phyloP scores from a whole-genome alignment of 495 filamentous ascomycete species.

The Aspergillus kassunensis region DNA sequence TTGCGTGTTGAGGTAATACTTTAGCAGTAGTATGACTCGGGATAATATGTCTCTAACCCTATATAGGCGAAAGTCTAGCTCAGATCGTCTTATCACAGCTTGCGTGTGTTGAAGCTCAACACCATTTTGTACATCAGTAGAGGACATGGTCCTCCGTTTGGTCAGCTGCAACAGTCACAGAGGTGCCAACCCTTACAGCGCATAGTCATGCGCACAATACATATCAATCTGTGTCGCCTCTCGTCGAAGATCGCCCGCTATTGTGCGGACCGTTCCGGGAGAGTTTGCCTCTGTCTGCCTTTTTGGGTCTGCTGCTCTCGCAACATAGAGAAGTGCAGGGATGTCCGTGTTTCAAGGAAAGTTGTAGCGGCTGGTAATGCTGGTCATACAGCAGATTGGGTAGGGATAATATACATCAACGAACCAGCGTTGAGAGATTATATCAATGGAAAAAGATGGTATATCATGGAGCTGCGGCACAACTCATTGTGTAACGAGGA shows the following conservation, averaged over 20 bases:
- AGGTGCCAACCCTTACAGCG: neutral
- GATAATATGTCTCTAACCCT: neutral
- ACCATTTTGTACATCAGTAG: neutral
- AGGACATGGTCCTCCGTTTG: neutral
- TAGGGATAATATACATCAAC: slow-evolving; percentile 10
- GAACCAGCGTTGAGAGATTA: slow-evolving; percentile 12
- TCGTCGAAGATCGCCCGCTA: neutral
- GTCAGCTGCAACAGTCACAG: slow-evolving; percentile 20
- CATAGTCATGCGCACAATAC: slow-evolving; percentile 20
- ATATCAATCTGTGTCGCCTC: slow-evolving; percentile 8
- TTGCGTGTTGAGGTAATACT: too few relatives aligned
- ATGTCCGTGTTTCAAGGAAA: too few relatives aligned
- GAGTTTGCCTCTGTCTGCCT: neutral
- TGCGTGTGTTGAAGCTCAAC: neutral
- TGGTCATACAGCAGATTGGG: neutral
- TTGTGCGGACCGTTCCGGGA: neutral
- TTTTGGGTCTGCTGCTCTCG: neutral
- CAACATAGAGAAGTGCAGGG: too few relatives aligned
- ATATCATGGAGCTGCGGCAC: neutral
- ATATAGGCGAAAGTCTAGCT: neutral
- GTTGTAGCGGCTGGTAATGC: too few relatives aligned
- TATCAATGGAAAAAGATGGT: neutral
- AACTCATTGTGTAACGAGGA: neutral
- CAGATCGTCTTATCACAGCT: neutral
- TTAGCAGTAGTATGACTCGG: too few relatives aligned